These are phyloP conservation scores for Myotisia sp. DNA, from an alignment of 2,329 filamentous ascomycete genomes.

Conservation along the genomic window DNA sequence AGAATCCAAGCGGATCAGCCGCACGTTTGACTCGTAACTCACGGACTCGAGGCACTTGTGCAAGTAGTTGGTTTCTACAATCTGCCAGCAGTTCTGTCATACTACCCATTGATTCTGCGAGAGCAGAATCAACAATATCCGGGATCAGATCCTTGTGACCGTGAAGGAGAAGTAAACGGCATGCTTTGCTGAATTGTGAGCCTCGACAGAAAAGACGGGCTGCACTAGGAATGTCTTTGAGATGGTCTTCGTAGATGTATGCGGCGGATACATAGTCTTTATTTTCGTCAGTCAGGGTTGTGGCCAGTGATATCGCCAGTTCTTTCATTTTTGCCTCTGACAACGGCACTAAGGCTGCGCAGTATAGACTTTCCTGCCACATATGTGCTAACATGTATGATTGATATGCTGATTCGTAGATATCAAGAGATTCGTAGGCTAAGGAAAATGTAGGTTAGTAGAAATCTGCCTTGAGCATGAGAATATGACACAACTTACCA, in stretches of 20 bases:
- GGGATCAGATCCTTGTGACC: constrained; percentile 48
- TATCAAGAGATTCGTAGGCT: constrained; percentile 71
- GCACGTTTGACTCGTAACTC: constrained; percentile 70
- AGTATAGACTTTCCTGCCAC: constrained; percentile 84
- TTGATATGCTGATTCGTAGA: constrained; percentile 60
- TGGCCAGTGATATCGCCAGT: constrained; percentile 61
- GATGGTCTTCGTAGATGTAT: constrained; percentile 66
- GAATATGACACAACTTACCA: constrained; percentile 19
- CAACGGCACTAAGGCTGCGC: constrained; percentile 55
- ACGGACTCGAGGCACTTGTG: constrained; percentile 71
- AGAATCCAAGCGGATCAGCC: constrained; percentile 77
- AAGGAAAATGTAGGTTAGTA: background rate
- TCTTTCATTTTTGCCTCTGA: constrained; percentile 45
- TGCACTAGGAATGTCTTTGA: constrained; percentile 55
- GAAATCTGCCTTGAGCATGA: constrained; percentile 3
- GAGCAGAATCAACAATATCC: constrained; percentile 58
- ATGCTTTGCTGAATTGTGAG: constrained; percentile 77
- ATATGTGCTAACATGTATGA: constrained; percentile 73
- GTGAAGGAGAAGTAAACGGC: constrained; percentile 55
- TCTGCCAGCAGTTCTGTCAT: constrained; percentile 88
- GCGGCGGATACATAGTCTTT: constrained; percentile 75
- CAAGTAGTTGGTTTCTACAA: constrained; percentile 69
- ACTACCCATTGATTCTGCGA: constrained; percentile 65
- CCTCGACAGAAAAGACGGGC: constrained; percentile 72
- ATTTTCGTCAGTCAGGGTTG: constrained; percentile 59